Conservation (phyloP, 176 grass and related monocot genomes). For the Oryza australiensis region DNA sequence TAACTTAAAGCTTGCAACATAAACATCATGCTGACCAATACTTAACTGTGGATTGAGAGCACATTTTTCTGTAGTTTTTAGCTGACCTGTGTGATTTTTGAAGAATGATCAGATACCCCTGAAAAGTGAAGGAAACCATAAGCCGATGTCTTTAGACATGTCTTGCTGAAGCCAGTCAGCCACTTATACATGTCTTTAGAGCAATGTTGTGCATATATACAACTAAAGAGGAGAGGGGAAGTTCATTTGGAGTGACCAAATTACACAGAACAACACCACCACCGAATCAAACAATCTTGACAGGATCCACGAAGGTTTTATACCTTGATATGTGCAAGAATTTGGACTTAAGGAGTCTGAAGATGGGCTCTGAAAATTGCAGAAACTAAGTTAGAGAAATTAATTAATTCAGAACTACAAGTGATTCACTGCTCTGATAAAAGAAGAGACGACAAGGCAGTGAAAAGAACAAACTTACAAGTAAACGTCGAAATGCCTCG, state of each 20-base stretch:
- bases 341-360: neutral
- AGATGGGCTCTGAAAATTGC: conserved; percentile 27
- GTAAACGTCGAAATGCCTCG: conserved; percentile 59
- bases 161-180: conserved; percentile 29
- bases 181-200: too few species aligned
- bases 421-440: neutral
- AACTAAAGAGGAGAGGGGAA: neutral
- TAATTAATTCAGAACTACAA: conserved; percentile 1
- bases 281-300: conserved; percentile 20
- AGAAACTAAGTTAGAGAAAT: neutral
- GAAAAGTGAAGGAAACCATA: conserved; percentile 31
- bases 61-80: conserved; percentile 8
- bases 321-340: conserved; percentile 40
- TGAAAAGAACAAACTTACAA: conserved; percentile 16
- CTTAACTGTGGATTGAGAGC: neutral
- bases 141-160: conserved; percentile 1
- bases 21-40: conserved; percentile 1
- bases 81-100: conserved; percentile 38
- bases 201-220: neutral
- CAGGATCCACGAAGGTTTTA: neutral
- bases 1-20: conserved; percentile 21
- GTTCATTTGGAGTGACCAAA: neutral
- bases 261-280: neutral
- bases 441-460: neutral
- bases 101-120: conserved; percentile 26